These are phyloP conservation scores for Dictyostelium purpureum DNA, from an alignment of 78 protist species.

Conservation along the genomic window DNA sequence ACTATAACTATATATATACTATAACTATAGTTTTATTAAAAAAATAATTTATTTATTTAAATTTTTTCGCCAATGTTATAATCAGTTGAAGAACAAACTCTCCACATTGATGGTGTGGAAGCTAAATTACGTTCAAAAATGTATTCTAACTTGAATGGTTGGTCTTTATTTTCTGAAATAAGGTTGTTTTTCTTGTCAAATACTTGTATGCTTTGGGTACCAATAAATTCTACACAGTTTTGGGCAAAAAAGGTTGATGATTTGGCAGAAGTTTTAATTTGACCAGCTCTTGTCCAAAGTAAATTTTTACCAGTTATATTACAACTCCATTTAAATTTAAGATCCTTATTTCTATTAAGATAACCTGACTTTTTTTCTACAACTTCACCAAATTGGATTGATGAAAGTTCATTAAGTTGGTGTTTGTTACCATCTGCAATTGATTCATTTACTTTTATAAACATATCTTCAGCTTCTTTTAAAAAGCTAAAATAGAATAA, in stretches of 20 bases:
- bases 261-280: neutral
- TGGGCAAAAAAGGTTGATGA: slow-evolving; percentile 38
- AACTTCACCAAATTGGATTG: slow-evolving; percentile 25
- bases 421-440: slow-evolving; percentile 8
- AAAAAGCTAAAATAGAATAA: slow-evolving; percentile 14
- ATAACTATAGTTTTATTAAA: too few species aligned
- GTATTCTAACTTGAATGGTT: slow-evolving; percentile 9
- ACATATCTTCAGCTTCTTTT: slow-evolving; percentile 41
- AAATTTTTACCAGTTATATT: neutral
- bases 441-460: slow-evolving; percentile 14
- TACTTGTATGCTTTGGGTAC: slow-evolving; percentile 1
- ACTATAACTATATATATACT: too few species aligned
- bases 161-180: slow-evolving; percentile 8
- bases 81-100: neutral
- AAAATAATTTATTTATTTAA: too few species aligned
- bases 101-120: slow-evolving; percentile 59
- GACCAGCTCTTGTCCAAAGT: slow-evolving; percentile 73
- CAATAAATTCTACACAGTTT: slow-evolving; percentile 35
- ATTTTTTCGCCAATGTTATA: too few species aligned
- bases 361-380: slow-evolving; percentile 13
- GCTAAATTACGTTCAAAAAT: slow-evolving; percentile 49
- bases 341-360: neutral
- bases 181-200: neutral
- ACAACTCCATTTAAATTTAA: slow-evolving; percentile 24
- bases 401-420: slow-evolving; percentile 24